A percentile compares a stretch with the other conserved stretches of the same genome.
phyloP scores from a whole-genome alignment of 1,284 basidiomycete genomes.

The Melampsora larici-populina region DNA sequence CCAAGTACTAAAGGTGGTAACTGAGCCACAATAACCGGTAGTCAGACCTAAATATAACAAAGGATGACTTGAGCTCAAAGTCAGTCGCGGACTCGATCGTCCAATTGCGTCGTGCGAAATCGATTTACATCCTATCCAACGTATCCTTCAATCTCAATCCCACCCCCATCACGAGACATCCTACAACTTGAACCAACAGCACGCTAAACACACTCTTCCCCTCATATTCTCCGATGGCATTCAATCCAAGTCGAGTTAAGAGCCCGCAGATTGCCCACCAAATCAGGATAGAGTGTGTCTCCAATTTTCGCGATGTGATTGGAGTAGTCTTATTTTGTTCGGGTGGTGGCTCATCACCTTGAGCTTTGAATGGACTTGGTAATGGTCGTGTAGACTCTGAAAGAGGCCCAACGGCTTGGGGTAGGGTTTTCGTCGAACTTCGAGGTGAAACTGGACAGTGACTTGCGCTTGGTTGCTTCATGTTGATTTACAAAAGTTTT shows the following conservation, averaged over 20 bases:
- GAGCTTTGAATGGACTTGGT: too few species aligned
- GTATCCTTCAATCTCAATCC: constrained; percentile 67
- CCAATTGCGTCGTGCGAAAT: not conserved
- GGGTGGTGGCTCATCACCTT: too few species aligned
- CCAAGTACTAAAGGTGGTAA: constrained; percentile 97
- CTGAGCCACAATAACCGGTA: constrained; percentile 90
- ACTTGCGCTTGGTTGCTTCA: too few species aligned
- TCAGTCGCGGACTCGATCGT: not conserved
- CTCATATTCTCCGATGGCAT: constrained; percentile 61
- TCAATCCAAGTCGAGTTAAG: constrained; percentile 54
- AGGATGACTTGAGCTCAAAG: constrained; percentile 63
- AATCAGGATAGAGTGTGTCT: constrained; percentile 51
- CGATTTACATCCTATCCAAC: constrained; percentile 71
- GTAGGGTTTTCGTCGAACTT: too few species aligned
- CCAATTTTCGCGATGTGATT: constrained; percentile 5
- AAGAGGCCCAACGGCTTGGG: too few species aligned
- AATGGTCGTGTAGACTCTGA: too few species aligned
- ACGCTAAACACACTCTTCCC: constrained; percentile 76
- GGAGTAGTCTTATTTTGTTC: not conserved
- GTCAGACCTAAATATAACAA: constrained; percentile 83
- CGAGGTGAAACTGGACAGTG: too few species aligned
- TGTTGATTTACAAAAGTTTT: too few species aligned
- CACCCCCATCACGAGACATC: constrained; percentile 89
- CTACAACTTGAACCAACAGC: constrained; percentile 80
- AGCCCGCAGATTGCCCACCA: constrained; percentile 55